A percentile compares a stretch with the other conserved stretches of the same genome.
Conservation (phyloP, 164 flowering plant species). For the Vitis rupestris region DNA sequence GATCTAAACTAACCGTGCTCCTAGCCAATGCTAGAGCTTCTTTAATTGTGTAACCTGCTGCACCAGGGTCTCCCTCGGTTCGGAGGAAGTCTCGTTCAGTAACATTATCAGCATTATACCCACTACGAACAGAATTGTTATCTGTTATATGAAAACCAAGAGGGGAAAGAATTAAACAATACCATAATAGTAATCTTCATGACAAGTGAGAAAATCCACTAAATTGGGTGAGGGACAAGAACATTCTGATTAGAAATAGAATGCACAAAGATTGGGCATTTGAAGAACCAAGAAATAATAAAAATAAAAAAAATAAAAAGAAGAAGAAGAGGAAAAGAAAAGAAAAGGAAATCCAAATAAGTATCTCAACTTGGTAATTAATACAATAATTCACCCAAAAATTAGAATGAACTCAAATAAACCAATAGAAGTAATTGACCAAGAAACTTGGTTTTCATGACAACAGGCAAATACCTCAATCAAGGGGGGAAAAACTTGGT, state of each 20-base stretch:
- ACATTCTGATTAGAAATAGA: background rate
- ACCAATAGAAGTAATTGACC: background rate
- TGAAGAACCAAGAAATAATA: background rate
- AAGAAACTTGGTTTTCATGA: background rate
- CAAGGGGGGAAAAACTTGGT: too few species aligned
- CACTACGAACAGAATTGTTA: conserved; percentile 17
- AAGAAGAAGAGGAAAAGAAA: too few species aligned
- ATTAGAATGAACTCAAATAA: background rate
- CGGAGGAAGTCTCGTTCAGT: conserved; percentile 78
- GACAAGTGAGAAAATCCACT: too few species aligned
- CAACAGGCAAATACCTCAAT: background rate
- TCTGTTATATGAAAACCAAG: conserved; percentile 23
- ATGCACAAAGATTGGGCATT: background rate
- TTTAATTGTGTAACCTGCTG: conserved; percentile 85
- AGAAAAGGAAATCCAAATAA: background rate
- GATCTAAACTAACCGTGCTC: conserved; percentile 68
- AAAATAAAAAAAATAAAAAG: background rate
- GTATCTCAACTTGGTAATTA: background rate
- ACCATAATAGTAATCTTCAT: background rate
- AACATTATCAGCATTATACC: conserved; percentile 44
- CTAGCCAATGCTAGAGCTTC: conserved; percentile 84
- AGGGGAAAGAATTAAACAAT: background rate
- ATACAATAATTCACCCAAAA: background rate
- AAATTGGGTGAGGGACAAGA: background rate
- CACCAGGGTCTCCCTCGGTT: conserved; percentile 96